Evolutionary conservation across 352 stramenopile species (phyloP).

Genomic region (Globisporangium paroecandrum): DNA sequence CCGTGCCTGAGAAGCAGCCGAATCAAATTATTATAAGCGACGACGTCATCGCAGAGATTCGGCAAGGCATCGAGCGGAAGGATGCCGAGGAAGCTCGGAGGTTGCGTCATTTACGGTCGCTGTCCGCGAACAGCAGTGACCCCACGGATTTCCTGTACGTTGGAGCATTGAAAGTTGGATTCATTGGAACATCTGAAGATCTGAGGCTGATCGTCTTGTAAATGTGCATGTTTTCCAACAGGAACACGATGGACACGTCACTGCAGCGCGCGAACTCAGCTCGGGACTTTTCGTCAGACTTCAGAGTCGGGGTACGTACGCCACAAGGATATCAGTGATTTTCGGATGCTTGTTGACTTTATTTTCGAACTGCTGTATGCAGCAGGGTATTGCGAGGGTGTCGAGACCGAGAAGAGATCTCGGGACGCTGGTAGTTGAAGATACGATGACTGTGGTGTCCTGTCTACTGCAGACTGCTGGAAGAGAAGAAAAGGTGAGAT

Average conservation of each 20-base stretch:
- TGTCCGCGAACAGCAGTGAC: constrained; percentile 20
- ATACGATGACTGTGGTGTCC: constrained; percentile 68
- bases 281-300: constrained; percentile 35
- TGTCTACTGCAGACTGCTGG: constrained; percentile 73
- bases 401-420: constrained; percentile 41
- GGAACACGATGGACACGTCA: constrained; percentile 1
- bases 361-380: neutral
- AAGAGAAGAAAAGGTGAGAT: constrained; percentile 63
- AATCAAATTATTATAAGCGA: constrained; percentile 66
- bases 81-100: constrained; percentile 26
- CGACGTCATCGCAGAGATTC: constrained; percentile 67
- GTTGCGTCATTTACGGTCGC: constrained; percentile 28
- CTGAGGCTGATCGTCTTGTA: neutral
- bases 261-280: constrained; percentile 36
- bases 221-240: neutral
- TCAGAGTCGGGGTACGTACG: constrained; percentile 26
- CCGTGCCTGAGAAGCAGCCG: constrained; percentile 26
- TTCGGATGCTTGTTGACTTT: neutral
- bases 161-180: too few species aligned
- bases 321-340: neutral
- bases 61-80: constrained; percentile 34
- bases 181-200: too few species aligned
- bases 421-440: constrained; percentile 51
- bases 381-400: constrained; percentile 19
- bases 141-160: constrained; percentile 12